Percentiles rank a stretch among this genome's conserved stretches.
Evolutionary conservation across 805 yeast species (phyloP).

Genomic region (Nakazawaea holstii): DNA sequence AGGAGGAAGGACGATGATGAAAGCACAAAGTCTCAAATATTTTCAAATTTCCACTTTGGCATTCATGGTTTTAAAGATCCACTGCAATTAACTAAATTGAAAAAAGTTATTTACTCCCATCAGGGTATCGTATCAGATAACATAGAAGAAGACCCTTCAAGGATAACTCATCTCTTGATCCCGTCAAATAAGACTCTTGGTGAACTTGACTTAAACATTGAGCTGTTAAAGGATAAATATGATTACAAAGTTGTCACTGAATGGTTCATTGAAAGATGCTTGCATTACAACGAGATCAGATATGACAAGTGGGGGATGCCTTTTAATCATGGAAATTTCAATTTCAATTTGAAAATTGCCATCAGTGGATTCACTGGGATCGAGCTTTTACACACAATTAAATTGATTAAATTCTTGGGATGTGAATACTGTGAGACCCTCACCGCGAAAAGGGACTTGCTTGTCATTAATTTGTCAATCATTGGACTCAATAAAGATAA

Average conservation of each 20-base stretch:
- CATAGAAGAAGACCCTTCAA: slow-evolving; percentile 24
- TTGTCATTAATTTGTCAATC: slow-evolving; percentile 47
- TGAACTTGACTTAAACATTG: slow-evolving; percentile 15
- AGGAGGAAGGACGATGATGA: not conserved
- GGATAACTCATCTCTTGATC: slow-evolving; percentile 16
- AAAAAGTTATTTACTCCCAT: slow-evolving; percentile 38
- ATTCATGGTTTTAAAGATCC: slow-evolving; percentile 33
- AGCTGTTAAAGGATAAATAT: slow-evolving; percentile 13
- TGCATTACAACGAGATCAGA: slow-evolving; percentile 45
- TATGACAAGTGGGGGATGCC: slow-evolving; percentile 66
- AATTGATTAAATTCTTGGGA: slow-evolving; percentile 51
- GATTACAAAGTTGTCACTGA: slow-evolving; percentile 51
- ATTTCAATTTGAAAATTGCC: slow-evolving; percentile 21
- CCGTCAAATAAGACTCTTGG: slow-evolving; percentile 18
- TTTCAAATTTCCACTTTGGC: slow-evolving; percentile 36
- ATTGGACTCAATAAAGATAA: slow-evolving; percentile 34
- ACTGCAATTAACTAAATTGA: slow-evolving; percentile 31
- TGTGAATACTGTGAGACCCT: slow-evolving; percentile 45
- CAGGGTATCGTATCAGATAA: slow-evolving; percentile 30
- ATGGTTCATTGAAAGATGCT: slow-evolving; percentile 74
- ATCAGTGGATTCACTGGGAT: slow-evolving; percentile 73
- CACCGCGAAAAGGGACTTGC: slow-evolving; percentile 44
- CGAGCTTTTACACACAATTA: slow-evolving; percentile 64
- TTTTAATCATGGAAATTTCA: slow-evolving; percentile 24
- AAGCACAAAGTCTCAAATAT: slow-evolving; percentile 23